Percentiles rank a stretch among this genome's conserved stretches.
Conservation (phyloP, 2,329 filamentous ascomycete species). For the Hymenoscyphus fraxineus region DNA sequence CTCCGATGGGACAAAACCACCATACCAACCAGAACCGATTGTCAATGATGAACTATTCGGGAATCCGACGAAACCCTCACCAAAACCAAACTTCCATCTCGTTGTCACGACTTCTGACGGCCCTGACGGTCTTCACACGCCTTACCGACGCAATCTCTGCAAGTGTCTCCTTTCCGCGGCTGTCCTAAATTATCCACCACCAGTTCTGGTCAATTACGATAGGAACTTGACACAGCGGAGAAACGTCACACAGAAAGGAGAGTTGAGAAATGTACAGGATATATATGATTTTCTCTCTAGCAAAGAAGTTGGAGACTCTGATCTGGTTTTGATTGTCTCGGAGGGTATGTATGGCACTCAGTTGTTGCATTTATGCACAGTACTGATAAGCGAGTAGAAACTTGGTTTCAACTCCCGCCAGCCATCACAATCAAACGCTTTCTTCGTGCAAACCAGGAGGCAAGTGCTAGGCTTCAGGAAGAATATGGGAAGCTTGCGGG, state of each 20-base stretch:
- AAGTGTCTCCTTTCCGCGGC: slow-evolving; percentile 54
- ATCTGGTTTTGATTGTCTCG: slow-evolving; percentile 53
- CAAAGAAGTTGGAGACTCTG: slow-evolving; percentile 47
- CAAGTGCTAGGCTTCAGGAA: slow-evolving; percentile 42
- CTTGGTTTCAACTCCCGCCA: slow-evolving; percentile 55
- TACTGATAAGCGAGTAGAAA: slow-evolving; percentile 31
- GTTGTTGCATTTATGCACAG: too few relatives aligned
- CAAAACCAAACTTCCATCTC: slow-evolving; percentile 47
- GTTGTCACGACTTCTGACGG: slow-evolving; percentile 43
- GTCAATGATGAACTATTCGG: slow-evolving; percentile 13
- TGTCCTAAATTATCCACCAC: slow-evolving; percentile 56
- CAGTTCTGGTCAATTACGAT: slow-evolving; percentile 46
- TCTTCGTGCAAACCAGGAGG: slow-evolving; percentile 43
- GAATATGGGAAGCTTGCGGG: slow-evolving; percentile 20
- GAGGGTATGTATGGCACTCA: slow-evolving; percentile 25
- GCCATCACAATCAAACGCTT: slow-evolving; percentile 55
- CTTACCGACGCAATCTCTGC: slow-evolving; percentile 47
- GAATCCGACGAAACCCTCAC: slow-evolving; percentile 5
- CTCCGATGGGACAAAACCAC: slow-evolving; percentile 15
- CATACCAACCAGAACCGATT: too few relatives aligned
- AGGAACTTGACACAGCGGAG: slow-evolving; percentile 5
- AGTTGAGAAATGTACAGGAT: background rate
- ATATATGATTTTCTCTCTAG: slow-evolving; percentile 43
- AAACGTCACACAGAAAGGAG: slow-evolving; percentile 7
- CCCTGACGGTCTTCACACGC: background rate